Evolutionary conservation across 352 stramenopile species (phyloP), one percentile per base, ranked within the genome.

Genomic region (Phytophthora rubi): DNA sequence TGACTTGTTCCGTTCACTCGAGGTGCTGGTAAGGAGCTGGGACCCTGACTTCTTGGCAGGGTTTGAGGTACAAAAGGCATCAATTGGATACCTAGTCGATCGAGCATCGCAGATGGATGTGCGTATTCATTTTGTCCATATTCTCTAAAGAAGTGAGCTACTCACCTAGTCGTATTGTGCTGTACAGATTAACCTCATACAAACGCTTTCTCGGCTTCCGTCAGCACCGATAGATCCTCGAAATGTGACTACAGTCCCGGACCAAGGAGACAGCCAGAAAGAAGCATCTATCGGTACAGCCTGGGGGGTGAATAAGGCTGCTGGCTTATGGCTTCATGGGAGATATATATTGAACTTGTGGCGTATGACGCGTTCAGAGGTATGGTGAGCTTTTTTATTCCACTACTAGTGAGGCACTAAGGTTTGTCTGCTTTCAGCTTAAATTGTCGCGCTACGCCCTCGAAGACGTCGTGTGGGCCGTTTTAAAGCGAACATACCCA

Each of bases 291-390:
- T 94, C 44, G 89, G 86, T n/a, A 92, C 86, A 32, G 77, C 65
- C 1, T 94, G 87, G 83, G 86, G 86, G 42, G 77, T 94, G 26
- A 92, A 84, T 30, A 96, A 95, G 58, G 86, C 89, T 12, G 89
- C 89, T 15, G 92, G 93, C 0, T 65, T 98, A 37, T 98, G 90
- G 90, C 77, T 98, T 39, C 87, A 94, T 45, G 94, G 94, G 0
- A 82, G 95, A 12, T 91, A 95, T 56, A 85, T 98, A 52, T 66
- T 98, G 2, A 98, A 98, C 73, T 64, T 98, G n/a, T 98, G 95
- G 95, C 82, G 93, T 52, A 90, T 94, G 63, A 80, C 86, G 18
- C 80, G 87, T 39, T 96, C 89, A 16, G 89, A 96, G 79, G 86
- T 95, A 70, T 39, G 54, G 44, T 37, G n/a, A 54, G 37, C 4